Evolutionary conservation across 2,329 filamentous ascomycete species (phyloP).

Genomic region (Didymella pinodella): DNA sequence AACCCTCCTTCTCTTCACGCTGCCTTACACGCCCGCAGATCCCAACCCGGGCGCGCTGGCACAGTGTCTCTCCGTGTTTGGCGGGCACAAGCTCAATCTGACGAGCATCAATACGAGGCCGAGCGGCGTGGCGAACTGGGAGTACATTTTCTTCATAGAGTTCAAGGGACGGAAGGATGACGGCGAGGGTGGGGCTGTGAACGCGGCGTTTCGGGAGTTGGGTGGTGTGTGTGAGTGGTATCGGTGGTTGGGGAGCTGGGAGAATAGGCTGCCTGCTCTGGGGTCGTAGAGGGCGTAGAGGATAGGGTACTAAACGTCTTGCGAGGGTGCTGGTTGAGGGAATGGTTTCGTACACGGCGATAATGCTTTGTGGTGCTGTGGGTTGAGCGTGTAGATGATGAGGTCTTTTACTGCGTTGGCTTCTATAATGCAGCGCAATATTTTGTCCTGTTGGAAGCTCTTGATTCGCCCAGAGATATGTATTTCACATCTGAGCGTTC

Average conservation of each 20-base stretch:
- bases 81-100: constrained; percentile 75
- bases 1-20: constrained; percentile 78
- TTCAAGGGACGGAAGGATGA: constrained; percentile 74
- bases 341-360: too few species aligned
- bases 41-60: constrained; percentile 81
- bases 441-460: too few species aligned
- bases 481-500: too few species aligned
- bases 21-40: constrained; percentile 82
- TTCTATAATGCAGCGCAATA: too few species aligned
- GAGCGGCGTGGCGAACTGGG: constrained; percentile 76
- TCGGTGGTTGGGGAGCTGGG: constrained; percentile 76
- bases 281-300: neutral
- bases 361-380: too few species aligned
- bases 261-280: constrained; percentile 5
- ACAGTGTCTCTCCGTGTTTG: constrained; percentile 80
- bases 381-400: too few species aligned
- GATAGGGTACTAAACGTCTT: too few species aligned
- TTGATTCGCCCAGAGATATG: too few species aligned
- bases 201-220: constrained; percentile 67
- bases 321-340: too few species aligned
- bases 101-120: constrained; percentile 91
- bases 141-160: constrained; percentile 96
- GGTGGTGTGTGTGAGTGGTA: constrained; percentile 65
- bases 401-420: too few species aligned
- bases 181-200: constrained; percentile 64